Percentiles rank a stretch among this genome's conserved stretches.
Conservation (phyloP, 176 grass and related monocot genomes). For the Areca catechu region DNA sequence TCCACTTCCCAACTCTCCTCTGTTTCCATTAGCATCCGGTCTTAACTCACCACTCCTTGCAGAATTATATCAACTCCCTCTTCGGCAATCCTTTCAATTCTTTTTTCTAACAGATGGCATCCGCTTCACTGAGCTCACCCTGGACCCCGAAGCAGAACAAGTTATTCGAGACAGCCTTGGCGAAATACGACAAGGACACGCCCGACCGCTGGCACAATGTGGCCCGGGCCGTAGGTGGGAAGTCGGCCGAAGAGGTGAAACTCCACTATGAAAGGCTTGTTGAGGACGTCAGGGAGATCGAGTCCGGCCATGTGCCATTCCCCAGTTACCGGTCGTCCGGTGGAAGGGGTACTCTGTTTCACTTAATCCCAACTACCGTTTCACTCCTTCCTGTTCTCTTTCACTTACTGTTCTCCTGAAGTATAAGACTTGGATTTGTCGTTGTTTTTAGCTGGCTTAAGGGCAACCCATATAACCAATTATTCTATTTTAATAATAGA, state of each 20-base stretch:
- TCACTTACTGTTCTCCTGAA: no score
- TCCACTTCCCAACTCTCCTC: slow-evolving; percentile 12
- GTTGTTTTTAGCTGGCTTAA: no score
- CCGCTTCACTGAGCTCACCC: neutral
- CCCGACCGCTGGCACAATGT: slow-evolving; percentile 53
- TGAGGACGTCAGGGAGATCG: slow-evolving; percentile 37
- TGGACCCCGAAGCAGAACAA: slow-evolving; percentile 41
- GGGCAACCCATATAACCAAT: no score
- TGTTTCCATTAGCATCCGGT: neutral
- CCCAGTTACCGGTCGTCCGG: no score
- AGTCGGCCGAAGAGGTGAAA: slow-evolving; percentile 60
- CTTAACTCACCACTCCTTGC: neutral
- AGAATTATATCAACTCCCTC: no score
- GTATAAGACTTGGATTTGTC: no score
- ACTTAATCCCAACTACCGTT: no score
- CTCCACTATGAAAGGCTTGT: slow-evolving; percentile 39
- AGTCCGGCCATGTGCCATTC: slow-evolving; percentile 6
- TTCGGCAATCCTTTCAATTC: no score
- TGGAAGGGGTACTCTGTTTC: slow-evolving; percentile 30
- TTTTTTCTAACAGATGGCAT: no score
- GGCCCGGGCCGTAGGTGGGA: slow-evolving; percentile 49
- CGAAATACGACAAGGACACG: slow-evolving; percentile 29
- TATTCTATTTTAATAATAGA: no score
- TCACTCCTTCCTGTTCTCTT: no score
- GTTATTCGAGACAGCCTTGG: slow-evolving; percentile 40